A percentile compares a stretch with the other conserved stretches of the same genome.
phyloP scores from a whole-genome alignment of 169 alveolate genomes.

The Babesia caballi region DNA sequence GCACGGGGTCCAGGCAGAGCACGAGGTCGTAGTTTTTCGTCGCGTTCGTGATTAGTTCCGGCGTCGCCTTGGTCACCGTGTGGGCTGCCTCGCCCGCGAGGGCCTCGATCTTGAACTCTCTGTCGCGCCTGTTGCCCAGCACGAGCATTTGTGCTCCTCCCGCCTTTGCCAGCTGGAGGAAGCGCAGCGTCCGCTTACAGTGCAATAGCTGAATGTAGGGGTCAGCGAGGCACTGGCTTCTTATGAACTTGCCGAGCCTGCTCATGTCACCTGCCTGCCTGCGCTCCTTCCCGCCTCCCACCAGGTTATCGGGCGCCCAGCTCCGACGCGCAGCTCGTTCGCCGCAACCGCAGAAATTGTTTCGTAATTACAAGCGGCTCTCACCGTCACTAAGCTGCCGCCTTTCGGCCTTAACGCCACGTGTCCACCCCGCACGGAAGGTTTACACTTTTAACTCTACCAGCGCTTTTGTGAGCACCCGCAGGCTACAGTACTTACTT shows the following conservation, averaged over 20 bases:
- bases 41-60: conserved; percentile 61
- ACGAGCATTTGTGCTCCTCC: conserved; percentile 67
- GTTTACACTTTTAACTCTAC: too few species aligned
- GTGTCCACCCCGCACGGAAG: too few species aligned
- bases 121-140: conserved; percentile 63
- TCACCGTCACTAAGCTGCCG: not conserved
- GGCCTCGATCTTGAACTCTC: conserved; percentile 44
- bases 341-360: too few species aligned
- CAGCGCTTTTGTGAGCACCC: too few species aligned
- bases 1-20: conserved; percentile 71
- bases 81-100: conserved; percentile 23
- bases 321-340: too few species aligned
- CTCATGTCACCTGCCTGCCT: conserved; percentile 11
- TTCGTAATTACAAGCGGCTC: not conserved
- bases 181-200: conserved; percentile 69
- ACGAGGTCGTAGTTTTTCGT: conserved; percentile 67
- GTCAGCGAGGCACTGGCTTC: conserved; percentile 68
- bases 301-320: conserved; percentile 38
- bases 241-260: conserved; percentile 64
- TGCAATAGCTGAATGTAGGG: conserved; percentile 73
- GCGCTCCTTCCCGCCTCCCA: not conserved
- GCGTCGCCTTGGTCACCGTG: conserved; percentile 29
- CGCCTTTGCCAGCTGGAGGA: conserved; percentile 59
- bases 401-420: too few species aligned
- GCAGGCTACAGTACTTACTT: too few species aligned